Evolutionary conservation across 2,329 filamentous ascomycete genomes (phyloP).

Genomic region (Fusarium marasasianum): DNA sequence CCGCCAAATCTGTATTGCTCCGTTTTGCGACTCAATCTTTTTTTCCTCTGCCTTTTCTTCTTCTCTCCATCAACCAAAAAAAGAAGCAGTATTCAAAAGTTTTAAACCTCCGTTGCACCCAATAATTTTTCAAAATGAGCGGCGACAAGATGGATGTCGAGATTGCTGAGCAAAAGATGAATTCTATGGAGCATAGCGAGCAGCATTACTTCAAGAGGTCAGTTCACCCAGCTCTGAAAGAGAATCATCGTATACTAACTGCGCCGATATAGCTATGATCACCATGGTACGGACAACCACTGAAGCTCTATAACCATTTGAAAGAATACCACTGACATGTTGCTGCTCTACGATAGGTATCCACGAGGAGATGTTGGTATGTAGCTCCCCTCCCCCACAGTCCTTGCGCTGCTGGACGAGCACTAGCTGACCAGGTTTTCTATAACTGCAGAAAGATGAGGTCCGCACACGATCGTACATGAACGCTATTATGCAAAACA

Average conservation of each 20-base stretch:
- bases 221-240: slow-evolving; percentile 29
- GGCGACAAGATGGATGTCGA: slow-evolving; percentile 67
- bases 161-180: slow-evolving; percentile 69
- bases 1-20: slow-evolving; percentile 16
- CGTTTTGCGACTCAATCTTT: slow-evolving; percentile 31
- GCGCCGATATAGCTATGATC: slow-evolving; percentile 79
- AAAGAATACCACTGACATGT: slow-evolving; percentile 24
- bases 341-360: slow-evolving; percentile 71
- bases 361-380: slow-evolving; percentile 97
- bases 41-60: slow-evolving; percentile 6
- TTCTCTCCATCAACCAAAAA: slow-evolving; percentile 4
- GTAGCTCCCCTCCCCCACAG: slow-evolving; percentile 51
- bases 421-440: slow-evolving; percentile 32
- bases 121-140: slow-evolving; percentile 51
- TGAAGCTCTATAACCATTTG: background rate
- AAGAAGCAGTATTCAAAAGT: background rate
- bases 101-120: background rate
- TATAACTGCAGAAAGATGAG: slow-evolving; percentile 84
- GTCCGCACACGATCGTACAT: slow-evolving; percentile 96
- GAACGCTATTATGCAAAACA: slow-evolving; percentile 97
- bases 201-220: slow-evolving; percentile 99
- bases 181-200: slow-evolving; percentile 88
- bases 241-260: slow-evolving; percentile 48
- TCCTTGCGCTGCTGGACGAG: slow-evolving; percentile 15
- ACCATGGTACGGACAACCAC: slow-evolving; percentile 76